A percentile compares a stretch with the other conserved stretches of the same genome.
These are phyloP conservation scores for Diplodia intermedia DNA, from an alignment of 2,329 filamentous ascomycete genomes.

Conservation along the genomic window DNA sequence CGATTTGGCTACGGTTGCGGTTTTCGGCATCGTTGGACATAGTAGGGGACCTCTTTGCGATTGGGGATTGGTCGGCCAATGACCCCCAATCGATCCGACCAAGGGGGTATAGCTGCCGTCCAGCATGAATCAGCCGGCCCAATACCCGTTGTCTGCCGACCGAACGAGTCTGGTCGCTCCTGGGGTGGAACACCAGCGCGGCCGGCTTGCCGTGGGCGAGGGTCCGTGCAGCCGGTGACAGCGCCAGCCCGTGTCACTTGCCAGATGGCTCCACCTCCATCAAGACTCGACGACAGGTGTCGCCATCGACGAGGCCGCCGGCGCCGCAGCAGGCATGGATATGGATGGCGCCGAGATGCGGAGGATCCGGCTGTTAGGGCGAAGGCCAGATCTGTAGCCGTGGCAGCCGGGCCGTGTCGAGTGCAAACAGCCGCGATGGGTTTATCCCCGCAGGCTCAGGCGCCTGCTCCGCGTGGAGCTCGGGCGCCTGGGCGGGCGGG, in stretches of 20 bases:
- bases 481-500: slow-evolving; percentile 1
- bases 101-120: too few relatives aligned
- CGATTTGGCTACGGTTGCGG: too few relatives aligned
- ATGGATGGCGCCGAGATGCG: not conserved
- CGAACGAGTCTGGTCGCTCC: too few relatives aligned
- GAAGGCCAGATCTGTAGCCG: slow-evolving; percentile 3
- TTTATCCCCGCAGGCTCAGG: slow-evolving; percentile 1
- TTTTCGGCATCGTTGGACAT: too few relatives aligned
- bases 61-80: too few relatives aligned
- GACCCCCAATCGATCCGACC: too few relatives aligned
- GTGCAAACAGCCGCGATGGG: slow-evolving; percentile 19
- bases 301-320: too few relatives aligned
- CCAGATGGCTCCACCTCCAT: not conserved
- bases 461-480: slow-evolving; percentile 1
- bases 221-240: not conserved
- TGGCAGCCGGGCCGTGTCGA: not conserved
- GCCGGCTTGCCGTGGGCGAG: slow-evolving; percentile 3
- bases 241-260: too few relatives aligned
- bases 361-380: slow-evolving; percentile 17
- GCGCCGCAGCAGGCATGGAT: not conserved
- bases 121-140: too few relatives aligned
- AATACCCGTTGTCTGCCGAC: too few relatives aligned
- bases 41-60: too few relatives aligned
- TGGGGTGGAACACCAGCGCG: too few relatives aligned
- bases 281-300: not conserved